Evolutionary conservation across 1,139 yeast species (phyloP), one percentile per base, ranked within the genome.

Genomic region (Scheffersomyces insectosa): DNA sequence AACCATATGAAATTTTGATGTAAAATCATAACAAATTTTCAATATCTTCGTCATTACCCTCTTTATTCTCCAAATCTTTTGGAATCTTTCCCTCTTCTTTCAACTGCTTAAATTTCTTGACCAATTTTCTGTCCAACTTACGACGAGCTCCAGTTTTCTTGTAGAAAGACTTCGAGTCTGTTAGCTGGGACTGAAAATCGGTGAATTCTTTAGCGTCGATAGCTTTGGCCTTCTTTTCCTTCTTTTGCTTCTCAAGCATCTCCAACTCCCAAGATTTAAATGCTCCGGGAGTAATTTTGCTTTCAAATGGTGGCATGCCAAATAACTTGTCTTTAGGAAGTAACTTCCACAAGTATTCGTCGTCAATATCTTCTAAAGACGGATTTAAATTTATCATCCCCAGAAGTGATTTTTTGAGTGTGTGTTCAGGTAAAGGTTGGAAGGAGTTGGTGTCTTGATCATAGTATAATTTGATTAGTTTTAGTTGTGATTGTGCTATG

Each of bases 331-430:
- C 68, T 36, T 60, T 59, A 1, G 78, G 78, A 30, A 69, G 56
- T 36, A 70, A 45, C 12, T 65, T 57, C 78, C 79, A 72, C 34
- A 74, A 62, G 45, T 67, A 71, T 32, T 66, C 72, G 47, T 74
- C 76, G 41, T 68, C 68, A 12, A 74, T 63, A 38, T 65, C 68
- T 13, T 64, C 60, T 44, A 73, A 57, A 15, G 60, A 57, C 3
- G 69, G 67, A 47, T 72, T 72, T 44, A 70, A 50, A 39, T 66
- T 66, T 27, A 69, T 61, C 69, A 71, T 66, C 5, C 77, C 77
- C 42, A 75, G 68, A 33, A 73, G 54, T 3, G 77, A 63, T 44
- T 63, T 66, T 44, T 69, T 70, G 37, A 73, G 58, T 1, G 75
- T 65, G 46, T 74, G 79, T 42, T 66, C 73, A 5, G 70, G 68